Evolutionary conservation across 768 basidiomycete genomes (phyloP), one percentile per base, ranked within the genome.

Genomic region (Mycena amicta): DNA sequence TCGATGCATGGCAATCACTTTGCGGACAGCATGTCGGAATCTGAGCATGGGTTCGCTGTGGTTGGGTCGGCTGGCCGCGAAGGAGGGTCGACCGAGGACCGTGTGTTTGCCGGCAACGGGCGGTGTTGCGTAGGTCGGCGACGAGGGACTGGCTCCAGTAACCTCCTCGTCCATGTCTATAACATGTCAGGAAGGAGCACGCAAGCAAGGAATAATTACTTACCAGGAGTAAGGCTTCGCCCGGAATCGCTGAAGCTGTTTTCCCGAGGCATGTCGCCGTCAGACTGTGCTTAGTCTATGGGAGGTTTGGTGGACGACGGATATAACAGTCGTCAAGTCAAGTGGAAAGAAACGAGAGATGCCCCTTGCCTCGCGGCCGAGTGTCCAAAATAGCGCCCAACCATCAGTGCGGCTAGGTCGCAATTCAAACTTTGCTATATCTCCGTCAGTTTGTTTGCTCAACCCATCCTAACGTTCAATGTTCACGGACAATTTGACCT

Each of bases 241-340:
- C 84, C 85, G 31, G 83, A 84, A 70, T 89, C 87, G 62, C 76
- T 79, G 72, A 87, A 80, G 70, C 85, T 87, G 72, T 88, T 87
- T 67, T 86, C 84, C 55, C 86, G 79, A 46, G 86, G 83, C 86
- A 88, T 86, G 55, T 8, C 33, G 11, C 18, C 11, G 33, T 37
- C 11, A 37, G 33, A 18, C n/a, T n/a, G n/a, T n/a, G n/a, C n/a
- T n/a, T n/a, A n/a, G n/a, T n/a, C n/a, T n/a, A n/a, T n/a, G n/a
- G n/a, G n/a, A n/a, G n/a, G n/a, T n/a, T n/a, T n/a, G n/a, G n/a
- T n/a, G n/a, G n/a, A n/a, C n/a, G n/a, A n/a, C n/a, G n/a, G n/a
- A n/a, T n/a, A n/a, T n/a, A n/a, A n/a, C n/a, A n/a, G n/a, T n/a
- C n/a, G n/a, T n/a, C n/a, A n/a, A n/a, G n/a, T n/a, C n/a, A n/a